Evolutionary conservation across 805 yeast genomes (phyloP).

Genomic region (Metschnikowia cubensis): DNA sequence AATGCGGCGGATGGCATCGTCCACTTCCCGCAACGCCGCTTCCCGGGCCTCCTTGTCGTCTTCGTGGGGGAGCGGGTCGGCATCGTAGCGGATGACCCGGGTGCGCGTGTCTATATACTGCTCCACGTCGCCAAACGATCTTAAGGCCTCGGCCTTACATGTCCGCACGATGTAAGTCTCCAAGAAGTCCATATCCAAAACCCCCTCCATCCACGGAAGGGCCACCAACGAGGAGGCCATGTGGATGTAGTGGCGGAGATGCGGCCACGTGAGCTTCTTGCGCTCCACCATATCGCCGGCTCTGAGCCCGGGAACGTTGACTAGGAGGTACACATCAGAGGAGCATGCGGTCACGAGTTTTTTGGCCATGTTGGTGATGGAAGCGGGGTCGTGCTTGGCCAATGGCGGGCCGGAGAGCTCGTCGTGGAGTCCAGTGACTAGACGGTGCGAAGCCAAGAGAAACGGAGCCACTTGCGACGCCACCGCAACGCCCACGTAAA

Average conservation of each 20-base stretch:
- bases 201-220: conserved; percentile 47
- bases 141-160: conserved; percentile 50
- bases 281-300: conserved; percentile 25
- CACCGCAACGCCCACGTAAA: neutral
- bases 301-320: conserved; percentile 38
- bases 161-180: conserved; percentile 40
- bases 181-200: conserved; percentile 41
- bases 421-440: conserved; percentile 28
- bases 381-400: conserved; percentile 20
- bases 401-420: conserved; percentile 21
- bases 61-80: conserved; percentile 43
- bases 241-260: conserved; percentile 47
- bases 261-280: conserved; percentile 41
- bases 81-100: conserved; percentile 57
- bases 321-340: conserved; percentile 35
- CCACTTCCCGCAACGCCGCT: conserved; percentile 36
- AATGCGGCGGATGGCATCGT: conserved; percentile 49
- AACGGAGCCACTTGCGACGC: conserved; percentile 28
- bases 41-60: conserved; percentile 20
- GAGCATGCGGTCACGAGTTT: conserved; percentile 36
- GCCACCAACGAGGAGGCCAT: conserved; percentile 60
- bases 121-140: conserved; percentile 42
- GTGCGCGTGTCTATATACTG: conserved; percentile 59
- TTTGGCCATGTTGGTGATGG: conserved; percentile 33
- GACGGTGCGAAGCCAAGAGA: conserved; percentile 37